Percentiles rank a stretch among this genome's conserved stretches.
phyloP scores from a whole-genome alignment of 495 filamentous ascomycete genomes.

The Terfezia claveryi region DNA sequence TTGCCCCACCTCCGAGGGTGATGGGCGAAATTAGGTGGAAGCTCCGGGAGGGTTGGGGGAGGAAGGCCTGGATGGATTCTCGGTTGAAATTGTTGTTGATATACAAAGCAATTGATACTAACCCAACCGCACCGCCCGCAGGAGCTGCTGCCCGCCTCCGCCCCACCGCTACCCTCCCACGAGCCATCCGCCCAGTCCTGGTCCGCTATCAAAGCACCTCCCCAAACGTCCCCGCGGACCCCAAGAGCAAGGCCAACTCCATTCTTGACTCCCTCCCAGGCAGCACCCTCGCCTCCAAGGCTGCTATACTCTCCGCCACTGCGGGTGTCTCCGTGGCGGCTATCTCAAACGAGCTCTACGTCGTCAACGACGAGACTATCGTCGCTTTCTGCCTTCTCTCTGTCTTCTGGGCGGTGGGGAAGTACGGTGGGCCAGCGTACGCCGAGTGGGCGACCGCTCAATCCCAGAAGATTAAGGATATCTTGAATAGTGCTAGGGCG shows the following conservation, averaged over 20 bases:
- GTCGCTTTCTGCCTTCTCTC: slow-evolving; percentile 71
- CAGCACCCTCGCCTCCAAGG: slow-evolving; percentile 73
- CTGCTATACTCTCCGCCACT: slow-evolving; percentile 78
- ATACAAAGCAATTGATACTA: slow-evolving; percentile 3
- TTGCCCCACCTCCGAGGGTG: neutral
- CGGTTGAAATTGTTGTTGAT: too few relatives aligned
- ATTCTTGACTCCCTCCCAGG: slow-evolving; percentile 78
- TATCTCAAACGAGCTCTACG: slow-evolving; percentile 98
- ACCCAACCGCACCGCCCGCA: slow-evolving; percentile 2
- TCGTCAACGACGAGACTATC: slow-evolving; percentile 94
- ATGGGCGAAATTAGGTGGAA: neutral
- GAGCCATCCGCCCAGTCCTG: slow-evolving; percentile 38
- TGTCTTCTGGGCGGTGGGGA: slow-evolving; percentile 70
- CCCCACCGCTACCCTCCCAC: slow-evolving; percentile 25
- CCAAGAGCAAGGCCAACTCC: slow-evolving; percentile 84
- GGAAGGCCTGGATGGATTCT: slow-evolving; percentile 3
- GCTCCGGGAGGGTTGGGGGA: neutral
- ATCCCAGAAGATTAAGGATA: slow-evolving; percentile 66
- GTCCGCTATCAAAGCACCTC: slow-evolving; percentile 34
- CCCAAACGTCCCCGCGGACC: slow-evolving; percentile 63
- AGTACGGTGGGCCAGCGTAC: slow-evolving; percentile 84
- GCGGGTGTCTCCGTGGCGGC: slow-evolving; percentile 81
- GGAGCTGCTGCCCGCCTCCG: slow-evolving; percentile 56
- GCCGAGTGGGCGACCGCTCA: slow-evolving; percentile 74
- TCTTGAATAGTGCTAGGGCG: slow-evolving; percentile 77